These are phyloP conservation scores for Fragaria vesca DNA, from an alignment of 306 rosid genomes.

Conservation along the genomic window DNA sequence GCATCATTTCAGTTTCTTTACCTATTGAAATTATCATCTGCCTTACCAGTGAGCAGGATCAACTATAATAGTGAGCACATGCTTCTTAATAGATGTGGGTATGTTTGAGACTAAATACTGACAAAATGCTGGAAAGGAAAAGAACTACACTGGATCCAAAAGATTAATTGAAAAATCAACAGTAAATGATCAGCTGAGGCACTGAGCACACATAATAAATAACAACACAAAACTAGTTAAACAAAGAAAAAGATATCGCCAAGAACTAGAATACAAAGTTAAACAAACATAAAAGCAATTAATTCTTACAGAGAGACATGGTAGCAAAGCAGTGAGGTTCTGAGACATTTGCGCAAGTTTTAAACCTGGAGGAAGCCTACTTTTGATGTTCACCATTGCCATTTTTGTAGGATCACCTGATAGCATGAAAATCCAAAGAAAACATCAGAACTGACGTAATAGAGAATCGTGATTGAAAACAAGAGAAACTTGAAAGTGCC, in stretches of 20 bases:
- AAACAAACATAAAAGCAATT: slow-evolving; percentile 14
- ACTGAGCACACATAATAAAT: background rate
- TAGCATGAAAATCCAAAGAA: slow-evolving; percentile 16
- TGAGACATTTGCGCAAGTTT: slow-evolving; percentile 47
- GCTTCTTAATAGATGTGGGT: background rate
- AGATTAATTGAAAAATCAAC: no score
- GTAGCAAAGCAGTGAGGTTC: slow-evolving; percentile 68
- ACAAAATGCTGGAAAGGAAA: background rate
- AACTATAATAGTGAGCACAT: no score
- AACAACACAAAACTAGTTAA: no score
- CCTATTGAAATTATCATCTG: background rate
- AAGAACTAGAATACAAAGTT: background rate
- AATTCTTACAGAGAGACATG: slow-evolving; percentile 75
- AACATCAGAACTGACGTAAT: background rate
- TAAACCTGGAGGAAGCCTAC: slow-evolving; percentile 52
- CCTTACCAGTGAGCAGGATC: background rate
- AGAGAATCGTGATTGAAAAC: background rate
- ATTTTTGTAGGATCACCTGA: slow-evolving; percentile 89
- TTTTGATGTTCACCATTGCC: slow-evolving; percentile 66
- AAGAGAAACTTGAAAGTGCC: background rate
- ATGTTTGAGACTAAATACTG: background rate
- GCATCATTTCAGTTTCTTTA: background rate
- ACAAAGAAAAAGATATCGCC: background rate
- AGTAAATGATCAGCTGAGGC: background rate
- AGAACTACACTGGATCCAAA: background rate